Percentiles rank a stretch among this genome's conserved stretches.
These are phyloP conservation scores for Fusarium subglutinans DNA, from an alignment of 2,329 filamentous ascomycete genomes.

Conservation along the genomic window DNA sequence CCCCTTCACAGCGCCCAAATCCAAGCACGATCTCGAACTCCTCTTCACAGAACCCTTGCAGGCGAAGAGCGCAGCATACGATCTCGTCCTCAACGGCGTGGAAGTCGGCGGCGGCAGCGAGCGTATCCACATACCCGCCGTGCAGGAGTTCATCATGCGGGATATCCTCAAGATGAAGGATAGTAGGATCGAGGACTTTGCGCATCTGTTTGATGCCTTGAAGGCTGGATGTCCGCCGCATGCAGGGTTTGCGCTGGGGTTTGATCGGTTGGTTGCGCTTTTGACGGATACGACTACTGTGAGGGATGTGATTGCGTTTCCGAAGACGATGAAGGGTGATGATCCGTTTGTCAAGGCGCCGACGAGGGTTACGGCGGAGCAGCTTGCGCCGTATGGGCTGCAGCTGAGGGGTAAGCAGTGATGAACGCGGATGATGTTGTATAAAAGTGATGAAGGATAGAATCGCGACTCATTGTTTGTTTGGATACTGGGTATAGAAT, in stretches of 20 bases:
- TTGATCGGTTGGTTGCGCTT: conserved; percentile 85
- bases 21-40: conserved; percentile 75
- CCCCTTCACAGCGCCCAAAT: conserved; percentile 90
- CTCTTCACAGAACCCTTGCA: conserved; percentile 76
- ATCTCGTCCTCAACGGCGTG: conserved; percentile 93
- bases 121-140: conserved; percentile 84
- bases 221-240: conserved; percentile 91
- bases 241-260: conserved; percentile 91
- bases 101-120: conserved; percentile 93
- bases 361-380: conserved; percentile 68
- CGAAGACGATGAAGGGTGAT: conserved; percentile 90
- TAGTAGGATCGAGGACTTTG: conserved; percentile 79
- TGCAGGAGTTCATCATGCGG: conserved; percentile 87
- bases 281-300: conserved; percentile 81
- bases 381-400: conserved; percentile 60
- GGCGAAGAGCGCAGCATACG: conserved; percentile 88
- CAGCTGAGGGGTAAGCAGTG: conserved; percentile 31
- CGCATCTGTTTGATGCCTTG: conserved; percentile 84
- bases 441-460: neutral
- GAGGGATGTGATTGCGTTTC: conserved; percentile 95
- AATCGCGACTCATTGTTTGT: conserved; percentile 5
- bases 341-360: conserved; percentile 86
- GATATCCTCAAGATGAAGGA: conserved; percentile 83
- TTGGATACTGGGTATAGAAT: neutral
- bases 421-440: neutral